Base-by-base conservation (phyloP, 2,329 filamentous ascomycete genomes). In the Epichloe scottii region DNA sequence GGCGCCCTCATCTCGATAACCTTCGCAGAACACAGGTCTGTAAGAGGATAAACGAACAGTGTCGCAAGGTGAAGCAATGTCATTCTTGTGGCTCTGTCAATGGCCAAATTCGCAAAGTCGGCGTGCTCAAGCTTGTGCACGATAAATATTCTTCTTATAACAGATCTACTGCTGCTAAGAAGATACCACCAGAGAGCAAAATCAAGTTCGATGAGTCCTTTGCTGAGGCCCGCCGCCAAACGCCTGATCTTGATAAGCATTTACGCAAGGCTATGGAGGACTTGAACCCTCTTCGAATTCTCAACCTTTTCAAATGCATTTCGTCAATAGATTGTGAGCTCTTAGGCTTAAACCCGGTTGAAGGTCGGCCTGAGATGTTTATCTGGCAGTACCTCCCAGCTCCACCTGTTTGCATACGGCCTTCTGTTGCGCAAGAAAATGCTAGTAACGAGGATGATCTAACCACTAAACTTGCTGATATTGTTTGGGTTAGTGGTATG, bases 341-440 rank as follows among this genome's bases (percentile, higher is more conserved):
- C 21, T 75, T 98, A 1, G 91, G 91, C 4, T 79, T 98, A 60
- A 84, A 96, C 61, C 87, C 90, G 1, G 76, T 80, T 14, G 89
- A 95, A 59, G 89, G 89, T 11, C 79, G 90, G 17, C 93, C 93
- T 0, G 93, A 98, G 65, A 95, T 95, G 82, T 94, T 97, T 66
- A 81, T 98, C 43, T 98, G 93, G 93, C 90, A 95, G 63, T 95
- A 89, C 62, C 77, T 98, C 37, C 93, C 93, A 1, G 91, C 91
- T 0, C 91, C 93, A 1, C 93, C 93, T 0, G 87, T 97, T 5
- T 94, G 89, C 58, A 95, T 98, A 60, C 79, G 93, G 53, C 93
- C 93, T 0, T 96, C 90, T 0, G 93, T 98, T 17, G 85, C 85
- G 33, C 93, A 97, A 66, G 93, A 97, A 56, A 87, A 82, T 54